Conservation (phyloP, 495 filamentous ascomycete species). For the Tuber umbilicatum region DNA sequence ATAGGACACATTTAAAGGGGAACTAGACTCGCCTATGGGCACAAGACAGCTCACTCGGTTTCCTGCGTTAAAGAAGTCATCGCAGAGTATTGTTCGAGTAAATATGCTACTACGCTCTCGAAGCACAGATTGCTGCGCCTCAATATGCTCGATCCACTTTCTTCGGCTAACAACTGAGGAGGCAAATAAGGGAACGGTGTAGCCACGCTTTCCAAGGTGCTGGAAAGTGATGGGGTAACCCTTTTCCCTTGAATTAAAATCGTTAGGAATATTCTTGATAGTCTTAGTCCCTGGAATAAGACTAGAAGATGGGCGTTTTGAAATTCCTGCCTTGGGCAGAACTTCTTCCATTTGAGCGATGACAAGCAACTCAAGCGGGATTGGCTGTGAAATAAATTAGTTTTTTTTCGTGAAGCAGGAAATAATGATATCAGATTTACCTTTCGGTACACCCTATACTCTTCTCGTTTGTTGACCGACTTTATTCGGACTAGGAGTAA, state of each 20-base stretch:
- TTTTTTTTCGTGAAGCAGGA: constrained; percentile 7
- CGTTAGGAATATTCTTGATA: constrained; percentile 41
- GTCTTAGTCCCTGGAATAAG: constrained; percentile 66
- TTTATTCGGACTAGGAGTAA: constrained; percentile 84
- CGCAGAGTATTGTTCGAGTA: constrained; percentile 77
- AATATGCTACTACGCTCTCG: constrained; percentile 86
- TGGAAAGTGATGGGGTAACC: constrained; percentile 96
- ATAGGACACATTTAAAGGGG: constrained; percentile 42
- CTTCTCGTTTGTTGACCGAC: constrained; percentile 83
- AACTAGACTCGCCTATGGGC: constrained; percentile 62
- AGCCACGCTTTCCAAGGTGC: constrained; percentile 93
- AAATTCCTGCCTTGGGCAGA: constrained; percentile 68
- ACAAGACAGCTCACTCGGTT: constrained; percentile 90
- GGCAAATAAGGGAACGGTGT: constrained; percentile 86
- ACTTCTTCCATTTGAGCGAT: constrained; percentile 97
- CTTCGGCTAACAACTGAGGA: constrained; percentile 68
- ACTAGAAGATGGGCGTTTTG: constrained; percentile 82
- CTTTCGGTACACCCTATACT: constrained; percentile 86
- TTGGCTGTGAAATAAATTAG: constrained; percentile 54
- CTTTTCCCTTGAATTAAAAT: constrained; percentile 54
- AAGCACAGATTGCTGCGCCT: constrained; percentile 77
- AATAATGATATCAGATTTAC: constrained; percentile 42
- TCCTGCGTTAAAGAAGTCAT: constrained; percentile 69
- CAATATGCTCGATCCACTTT: constrained; percentile 96
- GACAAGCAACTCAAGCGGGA: constrained; percentile 85